Conservation (phyloP, 2,329 filamentous ascomycete genomes). For the Orbilia blumenaviensis region DNA sequence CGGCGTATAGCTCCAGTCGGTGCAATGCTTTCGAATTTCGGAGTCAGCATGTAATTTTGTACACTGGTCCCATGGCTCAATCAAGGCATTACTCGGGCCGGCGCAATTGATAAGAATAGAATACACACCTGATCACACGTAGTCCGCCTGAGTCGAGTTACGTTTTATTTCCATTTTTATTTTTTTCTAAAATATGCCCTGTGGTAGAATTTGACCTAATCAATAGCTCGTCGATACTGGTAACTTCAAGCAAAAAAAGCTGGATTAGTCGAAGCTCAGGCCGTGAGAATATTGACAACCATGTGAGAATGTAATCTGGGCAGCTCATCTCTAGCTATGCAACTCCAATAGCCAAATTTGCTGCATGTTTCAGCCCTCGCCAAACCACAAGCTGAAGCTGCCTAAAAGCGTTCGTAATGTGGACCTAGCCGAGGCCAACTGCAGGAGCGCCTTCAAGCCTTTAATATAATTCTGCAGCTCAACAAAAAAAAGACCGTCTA, state of each 20-base stretch:
- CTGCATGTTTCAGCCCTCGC: slow-evolving; percentile 18
- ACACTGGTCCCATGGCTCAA: too few relatives aligned
- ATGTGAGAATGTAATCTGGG: background rate
- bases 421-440: slow-evolving; percentile 30
- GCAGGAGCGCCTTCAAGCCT: slow-evolving; percentile 17
- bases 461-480: slow-evolving; percentile 8
- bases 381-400: slow-evolving; percentile 34
- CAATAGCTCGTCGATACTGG: too few relatives aligned
- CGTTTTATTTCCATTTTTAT: too few relatives aligned
- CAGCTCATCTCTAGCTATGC: slow-evolving; percentile 4
- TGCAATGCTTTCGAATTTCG: too few relatives aligned
- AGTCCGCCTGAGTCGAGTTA: too few relatives aligned
- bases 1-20: too few relatives aligned
- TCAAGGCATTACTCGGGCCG: too few relatives aligned
- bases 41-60: too few relatives aligned
- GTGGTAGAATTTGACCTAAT: too few relatives aligned
- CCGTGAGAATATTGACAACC: background rate
- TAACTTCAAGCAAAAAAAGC: background rate
- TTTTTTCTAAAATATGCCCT: too few relatives aligned
- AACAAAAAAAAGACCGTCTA: slow-evolving; percentile 5
- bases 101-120: background rate
- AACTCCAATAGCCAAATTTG: slow-evolving; percentile 16
- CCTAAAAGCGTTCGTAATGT: slow-evolving; percentile 2
- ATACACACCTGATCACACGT: background rate
- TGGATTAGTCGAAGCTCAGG: background rate